Percentiles rank a stretch among this genome's conserved stretches.
Conservation (phyloP, 495 filamentous ascomycete genomes). For the Aspergillus diversus region DNA sequence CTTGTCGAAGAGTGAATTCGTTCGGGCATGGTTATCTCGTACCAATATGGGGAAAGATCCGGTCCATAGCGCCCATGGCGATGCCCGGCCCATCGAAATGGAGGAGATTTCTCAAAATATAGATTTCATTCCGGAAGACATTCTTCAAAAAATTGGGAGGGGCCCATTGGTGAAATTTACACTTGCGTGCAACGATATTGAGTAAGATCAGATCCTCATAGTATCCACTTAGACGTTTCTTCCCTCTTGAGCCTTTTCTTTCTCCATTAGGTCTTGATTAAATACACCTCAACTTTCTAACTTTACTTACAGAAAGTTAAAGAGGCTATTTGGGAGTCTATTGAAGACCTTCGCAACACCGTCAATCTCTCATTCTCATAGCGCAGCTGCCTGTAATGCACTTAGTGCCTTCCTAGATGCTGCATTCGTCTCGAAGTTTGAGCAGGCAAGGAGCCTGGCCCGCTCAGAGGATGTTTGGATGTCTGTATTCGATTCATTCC, state of each 20-base stretch:
- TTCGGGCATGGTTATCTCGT: conserved; percentile 25
- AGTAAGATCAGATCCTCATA: conserved; percentile 31
- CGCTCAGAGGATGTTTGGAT: conserved; percentile 58
- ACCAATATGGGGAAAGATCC: conserved; percentile 32
- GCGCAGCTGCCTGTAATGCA: conserved; percentile 49
- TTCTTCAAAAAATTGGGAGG: conserved; percentile 42
- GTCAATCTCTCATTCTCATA: conserved; percentile 44
- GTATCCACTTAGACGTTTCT: neutral
- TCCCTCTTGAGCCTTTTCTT: neutral
- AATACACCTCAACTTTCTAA: conserved; percentile 23
- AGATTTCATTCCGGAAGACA: conserved; percentile 44
- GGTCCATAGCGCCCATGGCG: conserved; percentile 18
- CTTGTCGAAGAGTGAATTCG: conserved; percentile 14
- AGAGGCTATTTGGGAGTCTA: conserved; percentile 41
- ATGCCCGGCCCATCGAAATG: conserved; percentile 30
- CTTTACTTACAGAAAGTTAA: conserved; percentile 37
- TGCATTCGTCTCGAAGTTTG: conserved; percentile 40
- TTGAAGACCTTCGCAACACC: conserved; percentile 43
- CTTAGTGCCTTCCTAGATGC: conserved; percentile 51
- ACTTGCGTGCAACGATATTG: conserved; percentile 35
- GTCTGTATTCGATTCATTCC: conserved; percentile 67
- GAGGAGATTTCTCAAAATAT: conserved; percentile 41
- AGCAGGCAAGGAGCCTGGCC: conserved; percentile 38
- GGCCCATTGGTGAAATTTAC: conserved; percentile 45
- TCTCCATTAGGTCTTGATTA: neutral